A percentile compares a stretch with the other conserved stretches of the same genome.
Conservation (phyloP, 176 grass and related monocot species). For the Hordeum marinum region DNA sequence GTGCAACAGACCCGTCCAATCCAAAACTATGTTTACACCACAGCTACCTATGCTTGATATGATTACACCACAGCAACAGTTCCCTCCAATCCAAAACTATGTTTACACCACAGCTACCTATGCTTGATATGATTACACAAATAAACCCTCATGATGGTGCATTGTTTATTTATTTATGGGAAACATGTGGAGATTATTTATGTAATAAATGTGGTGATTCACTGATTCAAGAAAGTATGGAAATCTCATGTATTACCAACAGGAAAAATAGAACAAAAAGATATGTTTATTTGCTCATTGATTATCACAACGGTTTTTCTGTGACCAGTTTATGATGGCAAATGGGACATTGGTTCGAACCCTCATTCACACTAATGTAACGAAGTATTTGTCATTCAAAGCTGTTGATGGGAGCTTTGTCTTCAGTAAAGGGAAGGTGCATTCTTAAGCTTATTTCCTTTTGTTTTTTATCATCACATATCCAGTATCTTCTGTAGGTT, state of each 20-base stretch:
- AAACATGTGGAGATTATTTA: background rate
- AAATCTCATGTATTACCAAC: background rate
- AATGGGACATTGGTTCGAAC: slow-evolving; percentile 87
- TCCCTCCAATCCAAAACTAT: slow-evolving; percentile 6
- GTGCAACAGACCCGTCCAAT: slow-evolving; percentile 18
- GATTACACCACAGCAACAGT: no score
- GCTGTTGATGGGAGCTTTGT: slow-evolving; percentile 91
- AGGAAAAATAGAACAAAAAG: background rate
- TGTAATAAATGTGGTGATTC: background rate
- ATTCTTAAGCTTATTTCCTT: background rate
- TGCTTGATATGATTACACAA: background rate
- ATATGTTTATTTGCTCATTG: background rate
- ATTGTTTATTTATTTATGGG: slow-evolving; percentile 9
- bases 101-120: slow-evolving; percentile 14
- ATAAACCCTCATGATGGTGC: background rate
- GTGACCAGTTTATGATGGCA: slow-evolving; percentile 91
- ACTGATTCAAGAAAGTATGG: background rate
- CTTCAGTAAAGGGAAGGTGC: slow-evolving; percentile 92
- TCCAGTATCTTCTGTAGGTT: background rate
- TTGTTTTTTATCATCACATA: slow-evolving; percentile 5
- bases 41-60: background rate
- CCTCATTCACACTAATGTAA: slow-evolving; percentile 83
- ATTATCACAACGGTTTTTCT: slow-evolving; percentile 21
- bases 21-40: slow-evolving; percentile 16
- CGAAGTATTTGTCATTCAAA: slow-evolving; percentile 92